Evolutionary conservation across 2,329 filamentous ascomycete species (phyloP).

Genomic region (Berkeleyomyces rouxiae): DNA sequence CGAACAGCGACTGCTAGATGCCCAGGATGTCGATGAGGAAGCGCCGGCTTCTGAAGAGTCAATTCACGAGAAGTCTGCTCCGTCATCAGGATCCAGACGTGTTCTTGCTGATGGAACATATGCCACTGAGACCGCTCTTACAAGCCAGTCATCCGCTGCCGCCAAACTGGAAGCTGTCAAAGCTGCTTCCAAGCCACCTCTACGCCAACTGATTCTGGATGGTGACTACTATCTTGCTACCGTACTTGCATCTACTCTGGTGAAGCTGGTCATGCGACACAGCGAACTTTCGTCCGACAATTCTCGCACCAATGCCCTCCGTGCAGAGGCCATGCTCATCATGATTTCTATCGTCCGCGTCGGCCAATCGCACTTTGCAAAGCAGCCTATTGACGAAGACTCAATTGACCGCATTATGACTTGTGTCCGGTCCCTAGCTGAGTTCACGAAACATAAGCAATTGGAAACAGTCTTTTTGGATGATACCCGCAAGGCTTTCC

Average conservation of each 20-base stretch:
- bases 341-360: slow-evolving; percentile 98
- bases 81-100: slow-evolving; percentile 64
- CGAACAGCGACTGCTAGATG: slow-evolving; percentile 79
- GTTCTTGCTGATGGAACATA: slow-evolving; percentile 95
- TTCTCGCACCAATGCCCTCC: slow-evolving; percentile 80
- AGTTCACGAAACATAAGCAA: slow-evolving; percentile 78
- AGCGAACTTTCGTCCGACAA: slow-evolving; percentile 77
- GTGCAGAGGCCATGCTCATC: slow-evolving; percentile 95
- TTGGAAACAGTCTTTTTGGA: slow-evolving; percentile 85
- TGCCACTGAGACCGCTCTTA: slow-evolving; percentile 88
- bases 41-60: slow-evolving; percentile 35
- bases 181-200: slow-evolving; percentile 85
- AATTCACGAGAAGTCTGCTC: slow-evolving; percentile 64
- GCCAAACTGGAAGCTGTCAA: slow-evolving; percentile 93
- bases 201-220: slow-evolving; percentile 87
- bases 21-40: slow-evolving; percentile 56
- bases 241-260: slow-evolving; percentile 87
- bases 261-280: slow-evolving; percentile 95
- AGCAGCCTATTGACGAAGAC: slow-evolving; percentile 92
- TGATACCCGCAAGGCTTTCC: slow-evolving; percentile 89
- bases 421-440: slow-evolving; percentile 78
- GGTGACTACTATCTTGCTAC: slow-evolving; percentile 94
- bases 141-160: slow-evolving; percentile 75
- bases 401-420: slow-evolving; percentile 98
- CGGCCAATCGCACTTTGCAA: slow-evolving; percentile 96